Conservation (phyloP, 2,329 filamentous ascomycete genomes). For the Fonsecaea monophora region DNA sequence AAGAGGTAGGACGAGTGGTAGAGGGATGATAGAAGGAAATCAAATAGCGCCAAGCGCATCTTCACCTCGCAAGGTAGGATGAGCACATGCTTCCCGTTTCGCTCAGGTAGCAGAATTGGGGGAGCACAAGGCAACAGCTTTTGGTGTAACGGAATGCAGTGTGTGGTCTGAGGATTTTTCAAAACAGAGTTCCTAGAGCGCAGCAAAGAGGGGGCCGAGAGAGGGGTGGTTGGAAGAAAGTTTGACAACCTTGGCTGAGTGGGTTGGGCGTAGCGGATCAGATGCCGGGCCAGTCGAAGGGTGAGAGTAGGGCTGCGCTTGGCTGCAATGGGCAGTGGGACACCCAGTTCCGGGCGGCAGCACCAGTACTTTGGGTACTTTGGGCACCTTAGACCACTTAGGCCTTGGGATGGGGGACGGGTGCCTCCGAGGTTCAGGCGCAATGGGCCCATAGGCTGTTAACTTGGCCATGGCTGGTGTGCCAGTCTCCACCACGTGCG, state of each 20-base stretch:
- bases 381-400: background rate
- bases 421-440: background rate
- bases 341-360: slow-evolving; percentile 10
- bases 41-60: background rate
- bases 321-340: slow-evolving; percentile 7
- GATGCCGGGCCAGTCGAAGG: slow-evolving; percentile 23
- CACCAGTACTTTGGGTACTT: slow-evolving; percentile 1
- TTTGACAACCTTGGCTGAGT: slow-evolving; percentile 10
- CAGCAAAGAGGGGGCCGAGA: background rate
- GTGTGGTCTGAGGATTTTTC: slow-evolving; percentile 9
- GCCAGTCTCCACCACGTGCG: slow-evolving; percentile 27
- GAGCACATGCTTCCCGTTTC: background rate
- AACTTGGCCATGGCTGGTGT: background rate
- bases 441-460: background rate
- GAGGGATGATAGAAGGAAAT: background rate
- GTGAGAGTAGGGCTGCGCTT: background rate
- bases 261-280: slow-evolving; percentile 16
- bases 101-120: background rate
- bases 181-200: background rate
- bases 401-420: background rate
- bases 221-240: slow-evolving; percentile 28
- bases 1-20: slow-evolving; percentile 25
- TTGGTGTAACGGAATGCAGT: background rate
- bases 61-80: background rate
- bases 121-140: background rate